Conservation (phyloP, 768 basidiomycete species). For the Cyclocybe cylindracea region DNA sequence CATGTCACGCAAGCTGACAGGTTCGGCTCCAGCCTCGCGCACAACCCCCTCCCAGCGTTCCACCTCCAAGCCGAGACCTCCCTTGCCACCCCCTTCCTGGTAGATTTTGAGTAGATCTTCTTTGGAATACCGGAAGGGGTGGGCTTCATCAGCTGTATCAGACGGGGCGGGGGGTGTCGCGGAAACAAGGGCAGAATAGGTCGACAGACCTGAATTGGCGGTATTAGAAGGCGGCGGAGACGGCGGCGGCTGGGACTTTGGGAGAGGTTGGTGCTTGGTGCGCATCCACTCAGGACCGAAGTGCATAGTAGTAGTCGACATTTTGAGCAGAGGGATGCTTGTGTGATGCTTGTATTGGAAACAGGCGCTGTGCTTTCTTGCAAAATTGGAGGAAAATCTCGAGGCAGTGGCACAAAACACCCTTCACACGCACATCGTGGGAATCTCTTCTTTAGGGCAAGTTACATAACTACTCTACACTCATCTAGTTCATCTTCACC, state of each 20-base stretch:
- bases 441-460: constrained; percentile 42
- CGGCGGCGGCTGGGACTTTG: constrained; percentile 55
- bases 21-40: constrained; percentile 71
- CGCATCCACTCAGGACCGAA: constrained; percentile 96
- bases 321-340: constrained; percentile 24
- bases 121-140: constrained; percentile 86
- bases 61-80: constrained; percentile 80
- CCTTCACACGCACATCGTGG: constrained; percentile 31
- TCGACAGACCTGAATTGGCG: constrained; percentile 55
- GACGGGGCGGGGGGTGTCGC: constrained; percentile 46
- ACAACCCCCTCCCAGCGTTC: constrained; percentile 91
- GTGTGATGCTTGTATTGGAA: constrained; percentile 9
- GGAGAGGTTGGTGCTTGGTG: constrained; percentile 62
- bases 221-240: constrained; percentile 55
- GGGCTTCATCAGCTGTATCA: constrained; percentile 62
- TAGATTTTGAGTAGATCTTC: constrained; percentile 85
- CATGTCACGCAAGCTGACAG: constrained; percentile 78
- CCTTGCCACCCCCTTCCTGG: constrained; percentile 73
- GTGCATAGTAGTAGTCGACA: constrained; percentile 75
- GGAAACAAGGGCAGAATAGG: constrained; percentile 72
- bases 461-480: constrained; percentile 15
- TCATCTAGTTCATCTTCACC: constrained; percentile 43
- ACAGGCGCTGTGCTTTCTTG: constrained; percentile 14
- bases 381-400: constrained; percentile 32
- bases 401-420: constrained; percentile 20